A percentile compares a stretch with the other conserved stretches of the same genome.
phyloP scores from a whole-genome alignment of 495 filamentous ascomycete species.

The Neurospora sublineolata region DNA sequence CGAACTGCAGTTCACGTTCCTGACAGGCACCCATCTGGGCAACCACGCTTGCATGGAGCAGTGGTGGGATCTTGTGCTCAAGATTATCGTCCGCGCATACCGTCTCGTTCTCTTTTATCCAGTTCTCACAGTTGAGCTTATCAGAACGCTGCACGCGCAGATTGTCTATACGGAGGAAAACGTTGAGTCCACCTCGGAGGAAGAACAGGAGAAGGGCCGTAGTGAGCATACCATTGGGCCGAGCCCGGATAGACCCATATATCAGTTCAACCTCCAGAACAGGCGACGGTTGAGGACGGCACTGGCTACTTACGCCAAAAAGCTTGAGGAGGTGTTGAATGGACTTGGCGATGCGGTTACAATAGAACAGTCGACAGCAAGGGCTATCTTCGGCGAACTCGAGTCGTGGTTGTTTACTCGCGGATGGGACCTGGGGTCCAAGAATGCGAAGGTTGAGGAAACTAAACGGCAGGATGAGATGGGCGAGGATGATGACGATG shows the following conservation, averaged over 20 bases:
- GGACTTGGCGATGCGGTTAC: conserved; percentile 18
- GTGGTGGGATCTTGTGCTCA: conserved; percentile 64
- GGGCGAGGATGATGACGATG: conserved; percentile 67
- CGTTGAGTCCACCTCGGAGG: conserved; percentile 34
- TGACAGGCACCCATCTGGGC: conserved; percentile 68
- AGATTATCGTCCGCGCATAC: conserved; percentile 58
- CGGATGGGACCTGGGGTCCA: conserved; percentile 34
- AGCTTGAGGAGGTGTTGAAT: conserved; percentile 26
- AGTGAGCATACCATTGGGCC: conserved; percentile 1
- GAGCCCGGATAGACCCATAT: conserved; percentile 24
- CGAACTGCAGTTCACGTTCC: conserved; percentile 75
- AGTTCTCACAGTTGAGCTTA: conserved; percentile 45
- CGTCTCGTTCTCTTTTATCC: conserved; percentile 44
- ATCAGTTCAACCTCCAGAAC: conserved; percentile 36
- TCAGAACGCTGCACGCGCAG: conserved; percentile 58
- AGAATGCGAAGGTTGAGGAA: neutral
- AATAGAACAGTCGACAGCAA: conserved; percentile 22
- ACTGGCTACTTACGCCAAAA: conserved; percentile 32
- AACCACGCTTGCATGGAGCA: conserved; percentile 82
- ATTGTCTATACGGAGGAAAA: conserved; percentile 56
- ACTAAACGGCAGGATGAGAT: conserved; percentile 44
- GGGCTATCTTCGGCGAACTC: conserved; percentile 28
- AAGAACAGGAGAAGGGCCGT: conserved; percentile 5
- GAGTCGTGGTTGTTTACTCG: conserved; percentile 33
- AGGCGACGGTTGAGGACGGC: conserved; percentile 21